phyloP scores from a whole-genome alignment of 805 yeast species.

The Candida oleophila region DNA sequence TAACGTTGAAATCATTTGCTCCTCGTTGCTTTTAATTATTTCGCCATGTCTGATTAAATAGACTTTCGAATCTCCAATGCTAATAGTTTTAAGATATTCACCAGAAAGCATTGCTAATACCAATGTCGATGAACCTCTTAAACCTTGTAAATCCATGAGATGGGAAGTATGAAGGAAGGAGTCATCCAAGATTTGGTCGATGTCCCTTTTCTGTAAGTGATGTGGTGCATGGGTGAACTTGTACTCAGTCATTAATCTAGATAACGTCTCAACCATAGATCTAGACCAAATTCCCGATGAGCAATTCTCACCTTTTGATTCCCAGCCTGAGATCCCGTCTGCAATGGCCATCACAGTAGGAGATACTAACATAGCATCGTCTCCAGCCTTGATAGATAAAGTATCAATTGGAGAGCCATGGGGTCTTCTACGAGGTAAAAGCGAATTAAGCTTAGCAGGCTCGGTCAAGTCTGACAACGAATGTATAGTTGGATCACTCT shows the following conservation, averaged over 20 bases:
- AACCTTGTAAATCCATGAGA: slow-evolving; percentile 47
- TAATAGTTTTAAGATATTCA: slow-evolving; percentile 43
- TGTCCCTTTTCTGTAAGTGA: slow-evolving; percentile 39
- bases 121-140: slow-evolving; percentile 51
- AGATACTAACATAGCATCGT: slow-evolving; percentile 56
- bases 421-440: slow-evolving; percentile 50
- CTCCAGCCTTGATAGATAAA: slow-evolving; percentile 52
- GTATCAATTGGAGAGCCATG: slow-evolving; percentile 55
- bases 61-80: slow-evolving; percentile 53
- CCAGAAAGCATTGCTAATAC: slow-evolving; percentile 49
- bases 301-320: slow-evolving; percentile 38
- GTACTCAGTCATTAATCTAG: slow-evolving; percentile 45
- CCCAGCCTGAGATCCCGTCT: slow-evolving; percentile 61
- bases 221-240: slow-evolving; percentile 38
- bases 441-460: slow-evolving; percentile 42
- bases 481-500: slow-evolving; percentile 39
- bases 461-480: slow-evolving; percentile 53
- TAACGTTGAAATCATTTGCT: slow-evolving; percentile 43
- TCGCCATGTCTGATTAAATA: slow-evolving; percentile 48
- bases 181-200: slow-evolving; percentile 44
- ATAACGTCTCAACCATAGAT: slow-evolving; percentile 50
- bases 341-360: slow-evolving; percentile 54
- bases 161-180: slow-evolving; percentile 48
- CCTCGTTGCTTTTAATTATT: slow-evolving; percentile 42
- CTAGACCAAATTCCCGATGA: slow-evolving; percentile 54